These are phyloP conservation scores for Suillus brevipes DNA, from an alignment of 768 basidiomycete genomes.

Conservation along the genomic window DNA sequence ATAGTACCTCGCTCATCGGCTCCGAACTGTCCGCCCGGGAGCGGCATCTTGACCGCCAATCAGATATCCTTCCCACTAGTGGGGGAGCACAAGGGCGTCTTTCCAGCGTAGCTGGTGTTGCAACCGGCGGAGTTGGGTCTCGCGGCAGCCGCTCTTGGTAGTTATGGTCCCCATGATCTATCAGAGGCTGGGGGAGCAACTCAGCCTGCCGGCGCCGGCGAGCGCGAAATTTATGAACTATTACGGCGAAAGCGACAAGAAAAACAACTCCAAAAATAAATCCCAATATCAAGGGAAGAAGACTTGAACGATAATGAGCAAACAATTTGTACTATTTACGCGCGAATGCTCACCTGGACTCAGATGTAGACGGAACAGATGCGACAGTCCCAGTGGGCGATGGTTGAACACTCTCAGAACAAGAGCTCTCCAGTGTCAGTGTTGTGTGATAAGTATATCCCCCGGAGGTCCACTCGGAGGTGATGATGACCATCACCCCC, in stretches of 20 bases:
- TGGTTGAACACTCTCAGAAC: slow-evolving; percentile 1
- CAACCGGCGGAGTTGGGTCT: slow-evolving; percentile 3
- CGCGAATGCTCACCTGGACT: slow-evolving; percentile 13
- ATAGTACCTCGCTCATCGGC: slow-evolving; percentile 13
- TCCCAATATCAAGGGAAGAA: slow-evolving; percentile 15
- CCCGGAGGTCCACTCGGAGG: slow-evolving; percentile 4
- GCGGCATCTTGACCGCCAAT: not conserved
- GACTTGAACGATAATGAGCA: slow-evolving; percentile 11
- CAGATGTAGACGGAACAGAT: slow-evolving; percentile 1
- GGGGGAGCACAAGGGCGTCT: slow-evolving; percentile 5
- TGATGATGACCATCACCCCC: not conserved
- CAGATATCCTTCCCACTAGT: not conserved
- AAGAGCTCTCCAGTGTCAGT: slow-evolving; percentile 4
- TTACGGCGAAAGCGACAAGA: slow-evolving; percentile 11
- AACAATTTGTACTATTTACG: not conserved
- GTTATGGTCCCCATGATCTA: not conserved
- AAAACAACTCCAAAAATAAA: slow-evolving; percentile 10
- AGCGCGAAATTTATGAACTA: slow-evolving; percentile 8
- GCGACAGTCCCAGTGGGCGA: slow-evolving; percentile 7
- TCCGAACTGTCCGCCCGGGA: slow-evolving; percentile 13
- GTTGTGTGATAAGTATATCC: slow-evolving; percentile 9
- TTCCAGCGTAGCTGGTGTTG: slow-evolving; percentile 2
- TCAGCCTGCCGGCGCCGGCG: slow-evolving; percentile 3
- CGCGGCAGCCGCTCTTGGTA: slow-evolving; percentile 1
- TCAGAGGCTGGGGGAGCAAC: not conserved